A percentile compares a stretch with the other conserved stretches of the same genome.
Evolutionary conservation across 2,329 filamentous ascomycete genomes (phyloP).

Genomic region (Periconia digitata): DNA sequence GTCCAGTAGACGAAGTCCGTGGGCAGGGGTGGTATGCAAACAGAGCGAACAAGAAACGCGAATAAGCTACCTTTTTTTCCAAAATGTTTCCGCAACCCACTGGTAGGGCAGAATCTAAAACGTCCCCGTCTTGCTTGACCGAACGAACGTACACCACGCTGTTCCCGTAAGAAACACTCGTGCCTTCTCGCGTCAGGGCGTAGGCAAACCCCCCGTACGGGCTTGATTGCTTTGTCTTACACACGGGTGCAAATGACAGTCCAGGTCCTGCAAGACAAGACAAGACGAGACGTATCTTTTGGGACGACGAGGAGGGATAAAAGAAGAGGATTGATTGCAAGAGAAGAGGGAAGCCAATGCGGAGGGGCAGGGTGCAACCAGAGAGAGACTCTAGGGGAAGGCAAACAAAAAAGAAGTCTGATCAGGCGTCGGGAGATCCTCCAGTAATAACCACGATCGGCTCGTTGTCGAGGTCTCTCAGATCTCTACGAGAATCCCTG

Average conservation of each 20-base stretch:
- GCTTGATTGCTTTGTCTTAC: no score
- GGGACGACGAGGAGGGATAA: conserved; percentile 19
- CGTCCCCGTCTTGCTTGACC: conserved; percentile 15
- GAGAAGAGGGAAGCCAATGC: no score
- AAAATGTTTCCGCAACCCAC: conserved; percentile 14
- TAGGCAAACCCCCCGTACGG: conserved; percentile 4
- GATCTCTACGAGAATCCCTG: conserved; percentile 38
- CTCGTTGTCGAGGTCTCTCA: conserved; percentile 34
- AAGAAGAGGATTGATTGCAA: conserved; percentile 17
- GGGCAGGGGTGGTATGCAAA: conserved; percentile 15
- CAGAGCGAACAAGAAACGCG: conserved; percentile 17
- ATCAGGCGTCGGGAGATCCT: conserved; percentile 39
- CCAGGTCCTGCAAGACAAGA: no score
- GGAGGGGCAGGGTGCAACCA: conserved; percentile 22
- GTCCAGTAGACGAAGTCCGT: conserved; percentile 19
- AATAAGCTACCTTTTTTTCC: conserved; percentile 32
- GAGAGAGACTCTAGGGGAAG: conserved; percentile 33
- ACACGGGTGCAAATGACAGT: no score
- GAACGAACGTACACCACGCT: neutral
- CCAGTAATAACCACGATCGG: conserved; percentile 45
- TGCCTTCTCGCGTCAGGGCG: conserved; percentile 7
- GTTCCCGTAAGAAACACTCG: conserved; percentile 5
- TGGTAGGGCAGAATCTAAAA: neutral
- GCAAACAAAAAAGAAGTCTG: conserved; percentile 28
- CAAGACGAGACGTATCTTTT: conserved; percentile 14